Evolutionary conservation across 495 filamentous ascomycete genomes (phyloP).

Genomic region (Terfezia claveryi): DNA sequence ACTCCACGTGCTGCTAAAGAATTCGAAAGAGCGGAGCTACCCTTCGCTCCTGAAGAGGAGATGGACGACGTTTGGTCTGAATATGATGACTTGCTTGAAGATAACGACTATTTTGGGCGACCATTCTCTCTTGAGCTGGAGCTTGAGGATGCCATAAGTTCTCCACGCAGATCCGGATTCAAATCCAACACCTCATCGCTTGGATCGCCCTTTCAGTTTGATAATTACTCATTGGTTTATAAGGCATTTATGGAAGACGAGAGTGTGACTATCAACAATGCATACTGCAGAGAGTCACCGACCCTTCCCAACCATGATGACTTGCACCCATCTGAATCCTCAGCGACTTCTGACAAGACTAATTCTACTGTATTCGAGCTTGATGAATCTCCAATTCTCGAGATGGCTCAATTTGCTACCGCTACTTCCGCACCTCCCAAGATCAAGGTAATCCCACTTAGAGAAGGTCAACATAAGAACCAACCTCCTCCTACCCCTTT

Average conservation of each 20-base stretch:
- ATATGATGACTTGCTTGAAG: constrained; percentile 63
- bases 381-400: not conserved
- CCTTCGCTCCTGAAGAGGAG: constrained; percentile 21
- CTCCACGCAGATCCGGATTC: not conserved
- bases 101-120: constrained; percentile 33
- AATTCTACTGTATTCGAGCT: not conserved
- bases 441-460: not conserved
- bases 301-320: not conserved
- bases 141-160: constrained; percentile 4
- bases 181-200: constrained; percentile 19
- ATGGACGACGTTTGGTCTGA: constrained; percentile 92
- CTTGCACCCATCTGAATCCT: not conserved
- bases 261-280: not conserved
- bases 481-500: not conserved
- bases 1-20: not conserved
- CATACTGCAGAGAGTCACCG: not conserved
- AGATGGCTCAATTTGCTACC: not conserved
- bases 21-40: not conserved
- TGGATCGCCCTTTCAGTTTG: constrained; percentile 16
- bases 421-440: not conserved
- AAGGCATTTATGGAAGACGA: constrained; percentile 8
- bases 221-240: constrained; percentile 14
- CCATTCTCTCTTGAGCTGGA: constrained; percentile 7
- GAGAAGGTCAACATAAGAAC: not conserved
- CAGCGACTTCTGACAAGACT: not conserved